phyloP scores from a whole-genome alignment of 2,329 filamentous ascomycete genomes.

The Aspergillus ochraceoroseus region DNA sequence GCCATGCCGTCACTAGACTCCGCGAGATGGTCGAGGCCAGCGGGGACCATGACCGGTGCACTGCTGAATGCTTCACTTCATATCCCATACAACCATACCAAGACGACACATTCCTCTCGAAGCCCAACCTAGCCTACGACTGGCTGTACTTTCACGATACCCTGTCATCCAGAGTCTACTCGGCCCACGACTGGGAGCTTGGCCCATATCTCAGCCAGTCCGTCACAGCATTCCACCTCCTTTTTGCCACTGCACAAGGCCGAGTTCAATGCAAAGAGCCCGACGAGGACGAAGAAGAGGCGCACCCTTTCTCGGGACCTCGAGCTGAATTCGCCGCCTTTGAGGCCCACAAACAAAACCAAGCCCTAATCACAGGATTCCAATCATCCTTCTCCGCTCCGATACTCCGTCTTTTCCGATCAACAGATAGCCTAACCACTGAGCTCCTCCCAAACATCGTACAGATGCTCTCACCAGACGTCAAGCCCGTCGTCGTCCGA shows the following conservation, averaged over 20 bases:
- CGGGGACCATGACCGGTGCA: slow-evolving; percentile 59
- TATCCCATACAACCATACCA: slow-evolving; percentile 88
- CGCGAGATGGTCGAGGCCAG: slow-evolving; percentile 59
- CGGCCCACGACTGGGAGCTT: slow-evolving; percentile 90
- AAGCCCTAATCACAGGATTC: slow-evolving; percentile 65
- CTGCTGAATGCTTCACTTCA: slow-evolving; percentile 70
- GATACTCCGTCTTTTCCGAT: slow-evolving; percentile 72
- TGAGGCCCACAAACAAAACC: slow-evolving; percentile 75
- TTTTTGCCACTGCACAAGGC: slow-evolving; percentile 72
- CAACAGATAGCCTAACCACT: slow-evolving; percentile 67
- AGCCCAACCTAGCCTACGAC: slow-evolving; percentile 81
- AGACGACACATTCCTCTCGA: slow-evolving; percentile 84
- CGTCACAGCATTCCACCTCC: slow-evolving; percentile 79
- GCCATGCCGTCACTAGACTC: slow-evolving; percentile 54
- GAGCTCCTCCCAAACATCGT: slow-evolving; percentile 82
- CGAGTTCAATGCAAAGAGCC: slow-evolving; percentile 38
- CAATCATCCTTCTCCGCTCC: slow-evolving; percentile 67
- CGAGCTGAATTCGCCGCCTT: slow-evolving; percentile 74
- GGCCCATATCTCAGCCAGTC: slow-evolving; percentile 80
- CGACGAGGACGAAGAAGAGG: slow-evolving; percentile 47
- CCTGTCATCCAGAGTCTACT: slow-evolving; percentile 71
- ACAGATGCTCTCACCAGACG: slow-evolving; percentile 77
- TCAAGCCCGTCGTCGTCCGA: slow-evolving; percentile 84
- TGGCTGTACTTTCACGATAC: slow-evolving; percentile 93
- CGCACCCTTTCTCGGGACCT: slow-evolving; percentile 72